A percentile compares a stretch with the other conserved stretches of the same genome.
phyloP scores from a whole-genome alignment of 257 asterid genomes.

The Solanum neorickii region DNA sequence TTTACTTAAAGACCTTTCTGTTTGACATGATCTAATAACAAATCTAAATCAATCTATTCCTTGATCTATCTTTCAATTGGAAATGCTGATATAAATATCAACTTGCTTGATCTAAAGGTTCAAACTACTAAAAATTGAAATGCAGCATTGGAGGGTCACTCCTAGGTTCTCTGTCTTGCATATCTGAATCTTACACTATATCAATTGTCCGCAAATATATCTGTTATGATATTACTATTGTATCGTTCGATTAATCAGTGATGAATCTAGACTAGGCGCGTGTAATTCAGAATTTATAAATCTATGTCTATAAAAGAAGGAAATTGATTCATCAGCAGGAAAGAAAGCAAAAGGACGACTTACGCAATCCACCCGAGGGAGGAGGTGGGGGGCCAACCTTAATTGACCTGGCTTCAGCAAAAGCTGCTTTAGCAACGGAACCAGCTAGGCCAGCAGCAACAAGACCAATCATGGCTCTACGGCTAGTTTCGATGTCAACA shows the following conservation, averaged over 20 bases:
- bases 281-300: neutral
- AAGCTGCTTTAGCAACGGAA: constrained; percentile 63
- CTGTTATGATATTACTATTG: neutral
- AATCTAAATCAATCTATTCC: neutral
- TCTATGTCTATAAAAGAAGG: neutral
- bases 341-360: constrained; percentile 12
- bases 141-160: neutral
- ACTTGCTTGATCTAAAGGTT: neutral
- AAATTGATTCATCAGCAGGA: neutral
- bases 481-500: constrained; percentile 61
- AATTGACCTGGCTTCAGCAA: constrained; percentile 73
- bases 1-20: neutral
- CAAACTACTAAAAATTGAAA: neutral
- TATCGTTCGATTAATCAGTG: neutral
- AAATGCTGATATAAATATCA: neutral
- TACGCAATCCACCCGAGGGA: constrained; percentile 95
- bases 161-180: neutral
- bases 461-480: constrained; percentile 70
- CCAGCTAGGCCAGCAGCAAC: constrained; percentile 70
- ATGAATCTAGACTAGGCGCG: neutral
- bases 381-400: constrained; percentile 84
- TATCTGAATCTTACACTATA: neutral
- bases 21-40: neutral
- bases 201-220: neutral
- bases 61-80: neutral